Evolutionary conservation across 2,329 filamentous ascomycete species (phyloP).

Genomic region (Ceratocystis ficicola): DNA sequence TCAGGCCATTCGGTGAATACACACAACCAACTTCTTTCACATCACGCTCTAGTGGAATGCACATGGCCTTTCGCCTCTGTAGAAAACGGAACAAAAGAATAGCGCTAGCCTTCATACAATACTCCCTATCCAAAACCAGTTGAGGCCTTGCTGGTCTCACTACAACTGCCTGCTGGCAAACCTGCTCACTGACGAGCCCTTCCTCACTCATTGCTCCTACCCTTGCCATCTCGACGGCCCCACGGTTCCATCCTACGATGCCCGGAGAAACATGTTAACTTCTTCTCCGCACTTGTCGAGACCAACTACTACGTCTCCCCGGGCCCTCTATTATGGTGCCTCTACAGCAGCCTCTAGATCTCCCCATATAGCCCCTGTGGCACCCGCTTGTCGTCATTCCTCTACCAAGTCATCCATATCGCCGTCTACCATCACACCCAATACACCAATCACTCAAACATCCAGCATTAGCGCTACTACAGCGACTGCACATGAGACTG

Average conservation of each 20-base stretch:
- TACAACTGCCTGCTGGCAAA: not conserved
- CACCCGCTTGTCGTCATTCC: conserved; percentile 15
- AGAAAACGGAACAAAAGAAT: not conserved
- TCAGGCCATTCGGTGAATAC: not conserved
- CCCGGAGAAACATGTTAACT: conserved; percentile 21
- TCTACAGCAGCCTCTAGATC: conserved; percentile 19
- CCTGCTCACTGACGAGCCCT: not conserved
- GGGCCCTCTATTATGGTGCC: conserved; percentile 21
- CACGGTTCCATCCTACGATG: conserved; percentile 15
- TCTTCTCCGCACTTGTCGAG: conserved; percentile 22
- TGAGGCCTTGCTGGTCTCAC: not conserved
- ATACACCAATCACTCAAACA: not conserved
- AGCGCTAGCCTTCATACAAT: not conserved
- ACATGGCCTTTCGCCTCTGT: not conserved
- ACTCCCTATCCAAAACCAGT: not conserved
- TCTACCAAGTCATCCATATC: conserved; percentile 17
- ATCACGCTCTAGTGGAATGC: not conserved
- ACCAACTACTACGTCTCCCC: conserved; percentile 19
- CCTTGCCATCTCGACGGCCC: not conserved
- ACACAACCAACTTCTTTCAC: not conserved
- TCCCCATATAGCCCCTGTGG: conserved; percentile 11
- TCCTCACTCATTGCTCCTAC: not conserved
- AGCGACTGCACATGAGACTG: not conserved
- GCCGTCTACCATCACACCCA: conserved; percentile 3
- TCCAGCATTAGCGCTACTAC: not conserved